These are phyloP conservation scores for Fusarium domesticum DNA, from an alignment of 2,329 filamentous ascomycete species.

Conservation along the genomic window DNA sequence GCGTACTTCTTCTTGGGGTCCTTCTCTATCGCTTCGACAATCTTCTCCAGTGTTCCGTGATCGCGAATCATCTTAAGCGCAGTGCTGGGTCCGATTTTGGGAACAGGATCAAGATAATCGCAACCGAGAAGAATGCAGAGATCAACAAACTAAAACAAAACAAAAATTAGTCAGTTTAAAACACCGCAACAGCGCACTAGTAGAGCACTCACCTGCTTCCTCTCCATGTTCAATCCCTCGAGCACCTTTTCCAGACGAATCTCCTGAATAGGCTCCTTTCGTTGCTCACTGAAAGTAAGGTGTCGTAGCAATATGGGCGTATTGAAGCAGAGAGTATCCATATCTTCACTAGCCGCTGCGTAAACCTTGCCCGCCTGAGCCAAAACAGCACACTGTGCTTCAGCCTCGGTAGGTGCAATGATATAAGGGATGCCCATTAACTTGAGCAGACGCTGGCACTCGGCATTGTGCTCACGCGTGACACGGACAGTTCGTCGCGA, in stretches of 20 bases:
- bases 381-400: slow-evolving; percentile 91
- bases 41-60: slow-evolving; percentile 80
- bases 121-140: slow-evolving; percentile 96
- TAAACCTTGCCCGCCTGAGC: slow-evolving; percentile 93
- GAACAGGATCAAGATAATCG: slow-evolving; percentile 95
- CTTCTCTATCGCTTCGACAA: slow-evolving; percentile 75
- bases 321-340: slow-evolving; percentile 97
- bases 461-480: slow-evolving; percentile 93
- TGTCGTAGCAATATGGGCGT: slow-evolving; percentile 87
- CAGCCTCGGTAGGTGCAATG: slow-evolving; percentile 91
- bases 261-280: slow-evolving; percentile 96
- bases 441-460: slow-evolving; percentile 86
- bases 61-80: slow-evolving; percentile 93
- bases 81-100: slow-evolving; percentile 88
- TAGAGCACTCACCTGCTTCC: slow-evolving; percentile 64
- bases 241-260: slow-evolving; percentile 85
- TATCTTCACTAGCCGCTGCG: slow-evolving; percentile 94
- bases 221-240: slow-evolving; percentile 83
- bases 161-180: no score
- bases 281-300: slow-evolving; percentile 93
- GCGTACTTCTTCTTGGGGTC: slow-evolving; percentile 76
- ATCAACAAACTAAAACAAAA: slow-evolving; percentile 83
- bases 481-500: slow-evolving; percentile 88
- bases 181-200: no score
- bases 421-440: slow-evolving; percentile 97